Evolutionary conservation across 2,329 filamentous ascomycete genomes (phyloP).

Genomic region (Phyllosticta citriasiana): DNA sequence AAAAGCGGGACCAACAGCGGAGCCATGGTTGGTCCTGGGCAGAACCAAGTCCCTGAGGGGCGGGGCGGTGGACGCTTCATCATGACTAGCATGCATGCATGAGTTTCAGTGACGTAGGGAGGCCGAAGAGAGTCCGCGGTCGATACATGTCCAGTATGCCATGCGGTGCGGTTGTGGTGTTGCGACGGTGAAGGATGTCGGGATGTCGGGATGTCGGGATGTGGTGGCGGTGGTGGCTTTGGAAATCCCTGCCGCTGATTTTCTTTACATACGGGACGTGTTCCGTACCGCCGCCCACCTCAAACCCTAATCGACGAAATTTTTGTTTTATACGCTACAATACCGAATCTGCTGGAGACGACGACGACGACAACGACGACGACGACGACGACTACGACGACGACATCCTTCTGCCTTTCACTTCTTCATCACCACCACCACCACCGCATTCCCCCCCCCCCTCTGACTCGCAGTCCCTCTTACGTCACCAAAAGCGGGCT

Average conservation of each 20-base stretch:
- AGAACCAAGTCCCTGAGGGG: constrained; percentile 9
- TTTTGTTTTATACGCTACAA: no score
- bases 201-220: not conserved
- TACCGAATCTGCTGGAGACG: no score
- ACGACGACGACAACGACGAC: no score
- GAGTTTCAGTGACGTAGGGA: constrained; percentile 10
- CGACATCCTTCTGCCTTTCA: no score
- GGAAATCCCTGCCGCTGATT: no score
- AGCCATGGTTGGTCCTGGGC: not conserved
- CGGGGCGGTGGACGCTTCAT: not conserved
- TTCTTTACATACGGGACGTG: no score
- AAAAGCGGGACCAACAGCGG: constrained; percentile 12
- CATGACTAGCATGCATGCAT: not conserved
- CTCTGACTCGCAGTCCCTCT: not conserved
- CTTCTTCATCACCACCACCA: no score
- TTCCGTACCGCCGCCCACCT: no score
- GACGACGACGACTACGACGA: no score
- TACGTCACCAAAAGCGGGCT: not conserved
- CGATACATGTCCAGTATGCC: no score
- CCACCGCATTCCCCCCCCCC: no score
- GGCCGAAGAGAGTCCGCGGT: constrained; percentile 4
- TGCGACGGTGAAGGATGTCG: not conserved
- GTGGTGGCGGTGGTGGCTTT: not conserved
- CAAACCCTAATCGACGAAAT: no score
- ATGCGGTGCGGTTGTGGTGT: not conserved